A percentile compares a stretch with the other conserved stretches of the same genome.
Evolutionary conservation across 805 yeast species (phyloP).

Genomic region (Blastobotrys americana): DNA sequence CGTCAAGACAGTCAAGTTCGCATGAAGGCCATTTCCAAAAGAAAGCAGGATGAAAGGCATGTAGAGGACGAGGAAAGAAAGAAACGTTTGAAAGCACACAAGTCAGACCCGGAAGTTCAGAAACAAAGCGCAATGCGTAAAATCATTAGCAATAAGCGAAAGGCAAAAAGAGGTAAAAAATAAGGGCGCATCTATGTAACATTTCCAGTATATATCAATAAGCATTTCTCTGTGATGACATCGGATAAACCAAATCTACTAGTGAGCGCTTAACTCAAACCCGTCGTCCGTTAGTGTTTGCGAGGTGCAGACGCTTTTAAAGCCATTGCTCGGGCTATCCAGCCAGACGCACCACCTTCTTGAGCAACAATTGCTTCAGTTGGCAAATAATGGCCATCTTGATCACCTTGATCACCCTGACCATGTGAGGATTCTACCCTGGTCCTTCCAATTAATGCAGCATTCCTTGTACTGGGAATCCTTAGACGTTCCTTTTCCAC

Average conservation of each 20-base stretch:
- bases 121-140: conserved; percentile 18
- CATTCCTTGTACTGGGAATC: conserved; percentile 90
- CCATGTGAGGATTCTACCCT: conserved; percentile 25
- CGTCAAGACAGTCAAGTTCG: conserved; percentile 50
- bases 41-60: conserved; percentile 24
- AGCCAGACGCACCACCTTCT: conserved; percentile 87
- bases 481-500: conserved; percentile 80
- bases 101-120: conserved; percentile 6
- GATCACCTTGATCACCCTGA: too few species aligned
- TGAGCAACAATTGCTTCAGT: conserved; percentile 54
- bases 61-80: conserved; percentile 11
- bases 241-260: too few species aligned
- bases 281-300: conserved; percentile 46
- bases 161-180: conserved; percentile 21
- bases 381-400: too few species aligned
- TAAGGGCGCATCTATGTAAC: neutral
- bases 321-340: conserved; percentile 76
- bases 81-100: conserved; percentile 3
- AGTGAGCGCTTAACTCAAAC: neutral
- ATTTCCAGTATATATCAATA: too few species aligned
- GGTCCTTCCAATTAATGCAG: conserved; percentile 71
- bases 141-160: conserved; percentile 31
- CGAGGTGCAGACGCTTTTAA: conserved; percentile 66
- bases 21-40: conserved; percentile 17
- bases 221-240: too few species aligned